Evolutionary conservation across 2,329 filamentous ascomycete genomes (phyloP), one percentile per base, ranked within the genome.

Genomic region (Cladosporium sp.): DNA sequence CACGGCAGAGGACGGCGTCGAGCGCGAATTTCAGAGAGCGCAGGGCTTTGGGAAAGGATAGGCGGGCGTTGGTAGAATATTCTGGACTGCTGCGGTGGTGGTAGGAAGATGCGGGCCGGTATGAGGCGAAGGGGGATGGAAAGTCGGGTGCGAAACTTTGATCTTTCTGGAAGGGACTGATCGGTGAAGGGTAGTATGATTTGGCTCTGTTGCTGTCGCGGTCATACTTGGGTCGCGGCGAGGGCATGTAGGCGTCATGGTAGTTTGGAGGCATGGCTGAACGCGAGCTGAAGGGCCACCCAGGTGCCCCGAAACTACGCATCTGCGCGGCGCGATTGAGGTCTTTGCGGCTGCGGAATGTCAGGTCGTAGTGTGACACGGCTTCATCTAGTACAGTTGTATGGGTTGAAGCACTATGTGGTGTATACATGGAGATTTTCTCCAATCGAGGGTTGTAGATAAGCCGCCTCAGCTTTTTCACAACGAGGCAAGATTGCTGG

Each of bases 301-400:
- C 37, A 19, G 17, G 15, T 25, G 17, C 19, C 15, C 28, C 35
- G 8, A 49, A 22, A 20, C 28, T 44, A 35, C 24, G 42, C 3
- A 58, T 40, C 13, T 56, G 48, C 6, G 58, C 54, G 7, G 61
- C 42, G 35, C 57, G 61, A 6, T 37, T 20, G 17, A 59, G 17
- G 22, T 59, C 54, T 34, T 57, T 57, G 32, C 59, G 53, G 32
- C 49, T 57, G 40, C 57, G 59, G 25, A 59, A 7, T 28, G 52
- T 36, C 20, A 50, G 44, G 24, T 60, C 17, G 15, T 44, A 44
- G 13, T 49, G 13, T 24, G 49, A 20, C 32, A 56, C 32, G 32
- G 28, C 35, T 15, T 10, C 3, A 32, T 13, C 1, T 19, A 10
- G 15, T 50, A 15, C 5, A 7, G 20, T 22, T 15, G 12, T 7